Percentiles rank a stretch among this genome's conserved stretches.
Conservation (phyloP, 1,284 basidiomycete genomes). For the Pseudozyma sp. region DNA sequence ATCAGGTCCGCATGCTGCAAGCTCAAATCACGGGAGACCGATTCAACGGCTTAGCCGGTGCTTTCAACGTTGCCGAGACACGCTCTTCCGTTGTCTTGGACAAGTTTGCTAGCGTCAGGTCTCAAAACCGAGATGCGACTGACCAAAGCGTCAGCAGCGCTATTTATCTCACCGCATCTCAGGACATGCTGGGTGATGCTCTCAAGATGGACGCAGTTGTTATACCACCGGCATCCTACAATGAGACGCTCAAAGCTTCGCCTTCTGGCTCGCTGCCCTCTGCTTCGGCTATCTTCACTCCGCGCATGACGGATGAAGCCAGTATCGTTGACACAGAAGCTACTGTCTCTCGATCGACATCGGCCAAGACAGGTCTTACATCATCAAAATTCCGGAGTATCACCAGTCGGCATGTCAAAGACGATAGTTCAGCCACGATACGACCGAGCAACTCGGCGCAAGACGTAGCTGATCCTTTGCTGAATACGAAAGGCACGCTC, state of each 20-base stretch:
- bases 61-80: constrained; percentile 24
- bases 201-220: constrained; percentile 50
- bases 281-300: not conserved
- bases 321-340: constrained; percentile 16
- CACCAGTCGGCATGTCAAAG: constrained; percentile 27
- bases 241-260: constrained; percentile 3
- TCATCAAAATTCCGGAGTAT: constrained; percentile 3
- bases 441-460: constrained; percentile 18
- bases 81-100: constrained; percentile 23
- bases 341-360: constrained; percentile 31
- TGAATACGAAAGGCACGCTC: no score
- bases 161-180: constrained; percentile 34
- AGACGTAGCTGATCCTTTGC: not conserved
- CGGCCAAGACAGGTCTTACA: constrained; percentile 16
- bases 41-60: constrained; percentile 35
- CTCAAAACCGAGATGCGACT: constrained; percentile 11
- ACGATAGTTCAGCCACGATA: constrained; percentile 51
- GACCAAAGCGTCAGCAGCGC: constrained; percentile 15
- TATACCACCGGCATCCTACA: constrained; percentile 19
- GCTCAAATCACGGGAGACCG: constrained; percentile 52
- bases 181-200: constrained; percentile 34
- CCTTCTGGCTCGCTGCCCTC: constrained; percentile 14
- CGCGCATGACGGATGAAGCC: not conserved
- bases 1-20: constrained; percentile 48
- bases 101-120: not conserved